Percentiles rank a stretch among this genome's conserved stretches.
Evolutionary conservation across 2,329 filamentous ascomycete genomes (phyloP).

Genomic region (Hypomyces perniciosus): DNA sequence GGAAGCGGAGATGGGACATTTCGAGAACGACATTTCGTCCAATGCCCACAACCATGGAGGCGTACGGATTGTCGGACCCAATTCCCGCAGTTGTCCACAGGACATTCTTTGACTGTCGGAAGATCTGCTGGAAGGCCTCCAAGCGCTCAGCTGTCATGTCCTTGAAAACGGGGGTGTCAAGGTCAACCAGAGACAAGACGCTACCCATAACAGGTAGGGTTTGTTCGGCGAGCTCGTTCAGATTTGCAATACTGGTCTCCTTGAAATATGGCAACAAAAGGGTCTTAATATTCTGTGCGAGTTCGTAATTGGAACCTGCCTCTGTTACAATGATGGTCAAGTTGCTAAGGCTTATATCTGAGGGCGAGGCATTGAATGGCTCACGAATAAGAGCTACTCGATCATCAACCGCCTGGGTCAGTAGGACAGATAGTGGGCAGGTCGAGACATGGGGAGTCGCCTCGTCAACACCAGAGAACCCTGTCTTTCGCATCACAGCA

Average conservation of each 20-base stretch:
- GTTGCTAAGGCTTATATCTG: background rate
- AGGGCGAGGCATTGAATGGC: background rate
- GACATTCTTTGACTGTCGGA: background rate
- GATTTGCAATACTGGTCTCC: background rate
- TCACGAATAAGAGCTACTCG: background rate
- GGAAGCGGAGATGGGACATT: background rate
- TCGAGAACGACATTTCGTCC: background rate
- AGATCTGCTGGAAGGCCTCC: constrained; percentile 3
- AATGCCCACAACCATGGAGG: background rate
- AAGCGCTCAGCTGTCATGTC: constrained; percentile 2
- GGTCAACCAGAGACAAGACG: constrained; percentile 10
- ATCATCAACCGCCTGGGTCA: background rate
- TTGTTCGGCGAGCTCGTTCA: background rate
- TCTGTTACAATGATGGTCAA: background rate
- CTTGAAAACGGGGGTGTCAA: constrained; percentile 12
- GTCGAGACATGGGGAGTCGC: too few relatives aligned
- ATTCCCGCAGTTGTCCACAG: background rate
- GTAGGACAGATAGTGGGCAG: background rate
- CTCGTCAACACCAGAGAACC: constrained; percentile 12
- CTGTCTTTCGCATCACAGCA: constrained; percentile 2
- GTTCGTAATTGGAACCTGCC: background rate
- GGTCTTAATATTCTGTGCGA: background rate
- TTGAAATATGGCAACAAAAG: background rate
- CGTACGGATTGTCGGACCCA: background rate
- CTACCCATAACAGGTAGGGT: constrained; percentile 4